Evolutionary conservation across 805 yeast genomes (phyloP).

Genomic region (Cyberlindnera misumaiensis): DNA sequence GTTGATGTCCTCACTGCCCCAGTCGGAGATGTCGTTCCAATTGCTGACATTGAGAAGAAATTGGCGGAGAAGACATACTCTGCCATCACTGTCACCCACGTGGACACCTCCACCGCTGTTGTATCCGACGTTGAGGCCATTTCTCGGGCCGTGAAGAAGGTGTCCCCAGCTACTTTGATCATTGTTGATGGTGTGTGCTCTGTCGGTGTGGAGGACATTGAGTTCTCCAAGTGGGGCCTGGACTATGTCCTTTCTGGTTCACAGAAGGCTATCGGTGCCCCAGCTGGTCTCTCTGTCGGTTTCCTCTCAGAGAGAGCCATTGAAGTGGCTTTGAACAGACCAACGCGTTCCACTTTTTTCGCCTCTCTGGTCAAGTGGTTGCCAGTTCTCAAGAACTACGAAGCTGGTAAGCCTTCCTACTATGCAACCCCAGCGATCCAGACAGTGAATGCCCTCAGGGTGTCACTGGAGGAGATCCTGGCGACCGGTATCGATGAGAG

Average conservation of each 20-base stretch:
- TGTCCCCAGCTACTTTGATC: constrained; percentile 74
- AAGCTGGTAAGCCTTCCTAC: constrained; percentile 72
- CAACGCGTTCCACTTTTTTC: constrained; percentile 42
- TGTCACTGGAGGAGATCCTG: constrained; percentile 67
- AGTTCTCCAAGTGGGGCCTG: constrained; percentile 84
- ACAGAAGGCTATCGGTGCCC: constrained; percentile 92
- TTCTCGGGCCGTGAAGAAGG: constrained; percentile 50
- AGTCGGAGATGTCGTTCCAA: constrained; percentile 64
- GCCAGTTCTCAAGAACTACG: constrained; percentile 84
- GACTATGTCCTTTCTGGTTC: constrained; percentile 89
- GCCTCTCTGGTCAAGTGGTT: constrained; percentile 78
- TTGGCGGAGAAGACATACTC: constrained; percentile 48
- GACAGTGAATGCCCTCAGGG: constrained; percentile 72
- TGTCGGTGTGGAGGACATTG: constrained; percentile 78
- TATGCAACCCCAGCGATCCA: constrained; percentile 98
- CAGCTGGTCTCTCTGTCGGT: constrained; percentile 82
- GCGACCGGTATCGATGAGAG: constrained; percentile 49
- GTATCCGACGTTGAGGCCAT: constrained; percentile 62
- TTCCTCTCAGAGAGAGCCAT: constrained; percentile 74
- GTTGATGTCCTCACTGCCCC: constrained; percentile 70
- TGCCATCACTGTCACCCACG: constrained; percentile 84
- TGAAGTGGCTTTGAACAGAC: constrained; percentile 44
- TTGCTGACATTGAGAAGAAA: constrained; percentile 46
- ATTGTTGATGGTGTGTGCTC: constrained; percentile 95
- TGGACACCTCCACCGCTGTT: constrained; percentile 96